Evolutionary conservation across 2,329 filamentous ascomycete species (phyloP).

Genomic region (Aspergillus alliaceus): DNA sequence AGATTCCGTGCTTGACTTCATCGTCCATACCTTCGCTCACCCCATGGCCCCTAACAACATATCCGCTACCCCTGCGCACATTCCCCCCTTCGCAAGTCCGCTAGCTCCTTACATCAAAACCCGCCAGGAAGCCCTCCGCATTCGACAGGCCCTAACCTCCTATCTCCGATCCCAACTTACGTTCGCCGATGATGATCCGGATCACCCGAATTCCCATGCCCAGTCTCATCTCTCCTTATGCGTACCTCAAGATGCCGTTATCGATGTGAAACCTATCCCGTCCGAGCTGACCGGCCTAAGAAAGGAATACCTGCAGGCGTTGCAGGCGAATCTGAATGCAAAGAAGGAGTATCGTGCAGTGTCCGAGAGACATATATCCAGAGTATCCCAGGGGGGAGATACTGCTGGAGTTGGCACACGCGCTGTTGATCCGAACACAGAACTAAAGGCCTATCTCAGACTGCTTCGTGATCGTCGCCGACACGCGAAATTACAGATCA

Average conservation of each 20-base stretch:
- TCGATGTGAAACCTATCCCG: slow-evolving; percentile 35
- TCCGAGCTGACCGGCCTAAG: slow-evolving; percentile 44
- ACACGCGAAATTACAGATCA: slow-evolving; percentile 48
- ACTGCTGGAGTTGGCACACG: slow-evolving; percentile 15
- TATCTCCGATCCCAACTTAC: slow-evolving; percentile 39
- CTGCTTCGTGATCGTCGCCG: slow-evolving; percentile 48
- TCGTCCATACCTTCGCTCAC: background rate
- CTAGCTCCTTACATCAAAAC: slow-evolving; percentile 41
- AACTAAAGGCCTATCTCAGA: slow-evolving; percentile 42
- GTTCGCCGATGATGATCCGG: slow-evolving; percentile 28
- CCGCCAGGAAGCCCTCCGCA: slow-evolving; percentile 39
- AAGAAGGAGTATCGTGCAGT: slow-evolving; percentile 38
- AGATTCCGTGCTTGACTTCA: background rate
- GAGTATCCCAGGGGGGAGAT: slow-evolving; percentile 25
- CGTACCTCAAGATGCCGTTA: slow-evolving; percentile 31
- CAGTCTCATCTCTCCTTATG: slow-evolving; percentile 37
- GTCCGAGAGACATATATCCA: slow-evolving; percentile 31
- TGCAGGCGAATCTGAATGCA: slow-evolving; percentile 44
- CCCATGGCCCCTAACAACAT: slow-evolving; percentile 24
- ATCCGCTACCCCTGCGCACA: slow-evolving; percentile 22
- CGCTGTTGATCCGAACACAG: slow-evolving; percentile 21
- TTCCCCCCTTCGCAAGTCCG: slow-evolving; percentile 36
- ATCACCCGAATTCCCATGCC: slow-evolving; percentile 18
- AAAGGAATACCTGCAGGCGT: slow-evolving; percentile 46
- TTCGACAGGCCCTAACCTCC: slow-evolving; percentile 40